Evolutionary conservation across 345 rosid genomes (phyloP).

Genomic region (Durio zibethinus): DNA sequence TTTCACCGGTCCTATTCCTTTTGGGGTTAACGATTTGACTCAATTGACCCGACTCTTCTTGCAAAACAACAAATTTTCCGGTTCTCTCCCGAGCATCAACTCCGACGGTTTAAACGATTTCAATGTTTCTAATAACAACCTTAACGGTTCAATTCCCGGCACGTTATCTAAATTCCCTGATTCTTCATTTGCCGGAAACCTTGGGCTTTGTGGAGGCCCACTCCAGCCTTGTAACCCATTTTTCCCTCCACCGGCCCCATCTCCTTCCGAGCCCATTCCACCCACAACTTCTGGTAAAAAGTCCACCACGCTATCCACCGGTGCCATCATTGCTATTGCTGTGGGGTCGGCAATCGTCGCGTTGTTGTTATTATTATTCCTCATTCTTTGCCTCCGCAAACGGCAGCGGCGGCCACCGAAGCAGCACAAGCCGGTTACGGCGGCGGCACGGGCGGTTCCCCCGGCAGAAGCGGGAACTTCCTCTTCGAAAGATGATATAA

Average conservation of each 20-base stretch:
- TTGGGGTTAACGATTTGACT: constrained; percentile 62
- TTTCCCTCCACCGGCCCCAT: constrained; percentile 62
- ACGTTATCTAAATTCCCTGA: constrained; percentile 43
- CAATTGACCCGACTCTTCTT: constrained; percentile 57
- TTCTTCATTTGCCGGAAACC: constrained; percentile 63
- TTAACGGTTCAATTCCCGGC: constrained; percentile 76
- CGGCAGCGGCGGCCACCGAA: constrained; percentile 30
- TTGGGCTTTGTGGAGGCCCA: constrained; percentile 81
- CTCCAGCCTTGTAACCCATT: constrained; percentile 66
- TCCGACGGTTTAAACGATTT: constrained; percentile 36
- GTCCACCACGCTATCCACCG: constrained; percentile 53
- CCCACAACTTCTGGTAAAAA: constrained; percentile 22
- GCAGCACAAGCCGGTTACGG: constrained; percentile 35
- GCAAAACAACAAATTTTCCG: constrained; percentile 58
- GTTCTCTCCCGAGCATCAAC: constrained; percentile 56
- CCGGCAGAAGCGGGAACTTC: constrained; percentile 55
- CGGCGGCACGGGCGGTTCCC: constrained; percentile 19
- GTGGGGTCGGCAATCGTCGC: constrained; percentile 41
- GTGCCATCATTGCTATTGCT: constrained; percentile 57
- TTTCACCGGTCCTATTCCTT: constrained; percentile 69
- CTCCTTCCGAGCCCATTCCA: constrained; percentile 40
- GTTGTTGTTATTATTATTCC: constrained; percentile 39
- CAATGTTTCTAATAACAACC: constrained; percentile 68
- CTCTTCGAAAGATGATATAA: constrained; percentile 76
- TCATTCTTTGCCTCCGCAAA: constrained; percentile 48